Evolutionary conservation across 1,284 basidiomycete genomes (phyloP).

Genomic region (Wolfiporia cocos): DNA sequence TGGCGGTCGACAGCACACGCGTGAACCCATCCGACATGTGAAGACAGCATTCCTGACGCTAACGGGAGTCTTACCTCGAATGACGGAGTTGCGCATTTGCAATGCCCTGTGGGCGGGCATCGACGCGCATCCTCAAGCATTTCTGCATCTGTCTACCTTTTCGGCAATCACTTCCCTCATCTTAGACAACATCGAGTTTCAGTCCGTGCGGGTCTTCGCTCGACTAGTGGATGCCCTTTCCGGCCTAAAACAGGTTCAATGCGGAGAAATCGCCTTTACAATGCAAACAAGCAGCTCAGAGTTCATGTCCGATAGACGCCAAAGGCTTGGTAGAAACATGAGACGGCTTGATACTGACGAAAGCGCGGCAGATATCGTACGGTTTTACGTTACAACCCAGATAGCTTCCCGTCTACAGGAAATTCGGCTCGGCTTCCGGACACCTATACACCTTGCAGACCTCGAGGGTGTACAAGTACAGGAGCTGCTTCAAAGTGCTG

Average conservation of each 20-base stretch:
- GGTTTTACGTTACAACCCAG: too few species aligned
- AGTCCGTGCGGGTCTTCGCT: neutral
- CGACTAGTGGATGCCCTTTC: neutral
- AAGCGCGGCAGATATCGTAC: too few species aligned
- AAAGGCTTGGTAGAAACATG: neutral
- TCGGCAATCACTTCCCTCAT: neutral
- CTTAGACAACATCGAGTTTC: neutral
- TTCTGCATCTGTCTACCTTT: neutral
- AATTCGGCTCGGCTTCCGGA: too few species aligned
- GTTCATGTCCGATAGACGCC: neutral
- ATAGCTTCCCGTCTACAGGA: too few species aligned
- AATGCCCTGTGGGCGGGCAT: neutral
- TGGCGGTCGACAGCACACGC: neutral
- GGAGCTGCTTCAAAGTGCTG: too few species aligned
- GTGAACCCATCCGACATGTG: neutral
- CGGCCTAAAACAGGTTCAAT: neutral
- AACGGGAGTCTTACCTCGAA: neutral
- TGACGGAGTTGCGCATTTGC: neutral
- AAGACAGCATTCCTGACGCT: neutral
- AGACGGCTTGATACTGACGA: neutral
- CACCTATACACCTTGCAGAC: too few species aligned
- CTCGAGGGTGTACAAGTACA: too few species aligned
- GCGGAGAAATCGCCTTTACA: neutral
- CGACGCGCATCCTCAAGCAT: neutral
- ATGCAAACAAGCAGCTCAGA: neutral